Evolutionary conservation across 1,284 basidiomycete species (phyloP).

Genomic region (Microbotryomycetes sp.): DNA sequence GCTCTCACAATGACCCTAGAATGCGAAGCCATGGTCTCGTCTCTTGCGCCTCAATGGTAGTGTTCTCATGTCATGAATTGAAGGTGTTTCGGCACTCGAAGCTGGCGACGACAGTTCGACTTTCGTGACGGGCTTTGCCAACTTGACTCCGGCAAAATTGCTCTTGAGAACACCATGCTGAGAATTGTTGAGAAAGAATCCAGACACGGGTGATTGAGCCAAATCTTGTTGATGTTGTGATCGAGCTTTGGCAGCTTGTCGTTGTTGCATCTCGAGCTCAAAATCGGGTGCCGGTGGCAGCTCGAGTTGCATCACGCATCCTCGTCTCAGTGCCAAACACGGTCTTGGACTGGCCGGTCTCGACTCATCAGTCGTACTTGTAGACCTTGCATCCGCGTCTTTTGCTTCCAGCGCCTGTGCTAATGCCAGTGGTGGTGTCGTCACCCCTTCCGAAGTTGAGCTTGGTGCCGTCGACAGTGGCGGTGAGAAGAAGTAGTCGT

Average conservation of each 20-base stretch:
- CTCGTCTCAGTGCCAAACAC: neutral
- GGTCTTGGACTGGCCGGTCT: no score
- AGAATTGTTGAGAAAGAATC: neutral
- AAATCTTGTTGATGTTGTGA: neutral
- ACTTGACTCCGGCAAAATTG: conserved; percentile 5
- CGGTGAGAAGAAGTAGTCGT: neutral
- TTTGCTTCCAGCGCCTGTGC: neutral
- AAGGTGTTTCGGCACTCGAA: neutral
- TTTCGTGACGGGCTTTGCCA: neutral
- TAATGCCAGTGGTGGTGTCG: neutral
- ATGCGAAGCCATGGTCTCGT: conserved; percentile 1
- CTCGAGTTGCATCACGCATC: neutral
- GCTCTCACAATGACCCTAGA: no score
- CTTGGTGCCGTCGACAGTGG: neutral
- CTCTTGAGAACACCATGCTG: neutral
- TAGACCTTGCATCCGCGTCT: no score
- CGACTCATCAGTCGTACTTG: no score
- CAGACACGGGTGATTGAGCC: neutral
- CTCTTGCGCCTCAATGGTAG: neutral
- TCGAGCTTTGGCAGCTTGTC: neutral
- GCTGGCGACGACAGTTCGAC: neutral
- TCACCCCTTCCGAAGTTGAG: neutral
- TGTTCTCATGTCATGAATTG: neutral
- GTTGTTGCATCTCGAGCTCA: neutral
- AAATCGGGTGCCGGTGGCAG: neutral